Evolutionary conservation across 1,284 basidiomycete species (phyloP).

Genomic region (Trametes sp.): DNA sequence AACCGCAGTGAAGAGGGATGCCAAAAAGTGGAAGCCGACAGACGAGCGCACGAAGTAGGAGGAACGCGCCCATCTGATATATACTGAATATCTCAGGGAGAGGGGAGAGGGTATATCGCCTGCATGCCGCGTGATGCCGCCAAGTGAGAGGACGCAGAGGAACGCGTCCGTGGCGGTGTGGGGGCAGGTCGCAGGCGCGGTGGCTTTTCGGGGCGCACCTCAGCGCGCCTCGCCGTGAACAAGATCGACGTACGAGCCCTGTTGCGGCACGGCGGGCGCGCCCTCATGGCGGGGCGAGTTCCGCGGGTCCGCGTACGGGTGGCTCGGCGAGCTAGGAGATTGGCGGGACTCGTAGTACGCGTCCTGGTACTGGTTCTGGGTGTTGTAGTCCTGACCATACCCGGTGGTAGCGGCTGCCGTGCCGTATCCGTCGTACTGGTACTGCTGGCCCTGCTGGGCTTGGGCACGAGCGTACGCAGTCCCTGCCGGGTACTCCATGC

Average conservation of each 20-base stretch:
- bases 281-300: slow-evolving; percentile 30
- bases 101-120: slow-evolving; percentile 21
- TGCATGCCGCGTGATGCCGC: background rate
- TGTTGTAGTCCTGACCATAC: slow-evolving; percentile 22
- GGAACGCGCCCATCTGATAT: slow-evolving; percentile 24
- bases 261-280: slow-evolving; percentile 33
- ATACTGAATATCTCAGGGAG: slow-evolving; percentile 13
- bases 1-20: background rate
- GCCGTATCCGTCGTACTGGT: slow-evolving; percentile 34
- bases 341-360: slow-evolving; percentile 19
- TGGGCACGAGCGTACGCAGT: slow-evolving; percentile 36
- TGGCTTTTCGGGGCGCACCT: slow-evolving; percentile 14
- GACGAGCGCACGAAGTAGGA: slow-evolving; percentile 18
- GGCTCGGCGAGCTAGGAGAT: slow-evolving; percentile 22
- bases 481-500: slow-evolving; percentile 38
- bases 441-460: slow-evolving; percentile 35
- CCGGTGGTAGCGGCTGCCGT: slow-evolving; percentile 1
- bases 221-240: slow-evolving; percentile 28
- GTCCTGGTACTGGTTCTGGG: slow-evolving; percentile 14
- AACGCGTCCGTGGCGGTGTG: background rate
- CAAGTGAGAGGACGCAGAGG: background rate
- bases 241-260: slow-evolving; percentile 13
- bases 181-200: background rate
- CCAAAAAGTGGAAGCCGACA: slow-evolving; percentile 4
- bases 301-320: slow-evolving; percentile 43